A percentile compares a stretch with the other conserved stretches of the same genome.
Conservation (phyloP, 2,329 filamentous ascomycete species). For the Fusarium siculi region DNA sequence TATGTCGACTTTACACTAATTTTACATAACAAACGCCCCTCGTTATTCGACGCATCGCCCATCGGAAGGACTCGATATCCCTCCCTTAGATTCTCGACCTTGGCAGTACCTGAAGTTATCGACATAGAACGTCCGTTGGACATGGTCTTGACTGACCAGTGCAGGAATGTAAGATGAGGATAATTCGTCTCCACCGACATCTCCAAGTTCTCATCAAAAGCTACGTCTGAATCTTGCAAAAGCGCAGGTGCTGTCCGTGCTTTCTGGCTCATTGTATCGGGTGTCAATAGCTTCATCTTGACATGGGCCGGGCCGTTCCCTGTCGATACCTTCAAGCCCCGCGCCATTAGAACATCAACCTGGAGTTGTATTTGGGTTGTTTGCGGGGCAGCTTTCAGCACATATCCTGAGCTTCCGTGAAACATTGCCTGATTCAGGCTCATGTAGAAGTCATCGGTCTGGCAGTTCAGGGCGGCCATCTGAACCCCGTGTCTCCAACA, state of each 20-base stretch:
- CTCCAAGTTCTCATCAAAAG: background rate
- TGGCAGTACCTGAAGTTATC: background rate
- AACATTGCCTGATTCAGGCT: constrained; percentile 19
- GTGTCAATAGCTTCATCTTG: constrained; percentile 1
- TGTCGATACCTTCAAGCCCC: background rate
- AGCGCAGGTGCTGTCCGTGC: background rate
- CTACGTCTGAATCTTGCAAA: rapidly evolving
- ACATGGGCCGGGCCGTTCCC: rapidly evolving
- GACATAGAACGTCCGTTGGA: background rate
- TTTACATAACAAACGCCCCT: constrained; percentile 14
- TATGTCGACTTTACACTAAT: background rate
- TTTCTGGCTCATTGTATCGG: background rate
- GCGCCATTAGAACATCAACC: constrained; percentile 2
- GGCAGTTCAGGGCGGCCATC: constrained; percentile 28
- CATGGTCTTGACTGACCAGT: background rate
- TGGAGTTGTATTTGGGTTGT: background rate
- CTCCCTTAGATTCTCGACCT: background rate
- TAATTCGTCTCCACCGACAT: background rate
- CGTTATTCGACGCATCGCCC: rapidly evolving
- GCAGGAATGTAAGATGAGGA: background rate
- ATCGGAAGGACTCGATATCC: constrained; percentile 7
- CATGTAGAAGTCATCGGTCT: constrained; percentile 10
- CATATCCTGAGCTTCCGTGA: constrained; percentile 4
- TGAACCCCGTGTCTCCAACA: constrained; percentile 24
- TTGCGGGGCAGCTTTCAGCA: background rate